phyloP scores from a whole-genome alignment of 345 rosid genomes.

The Cardamine chenopodiifolia region DNA sequence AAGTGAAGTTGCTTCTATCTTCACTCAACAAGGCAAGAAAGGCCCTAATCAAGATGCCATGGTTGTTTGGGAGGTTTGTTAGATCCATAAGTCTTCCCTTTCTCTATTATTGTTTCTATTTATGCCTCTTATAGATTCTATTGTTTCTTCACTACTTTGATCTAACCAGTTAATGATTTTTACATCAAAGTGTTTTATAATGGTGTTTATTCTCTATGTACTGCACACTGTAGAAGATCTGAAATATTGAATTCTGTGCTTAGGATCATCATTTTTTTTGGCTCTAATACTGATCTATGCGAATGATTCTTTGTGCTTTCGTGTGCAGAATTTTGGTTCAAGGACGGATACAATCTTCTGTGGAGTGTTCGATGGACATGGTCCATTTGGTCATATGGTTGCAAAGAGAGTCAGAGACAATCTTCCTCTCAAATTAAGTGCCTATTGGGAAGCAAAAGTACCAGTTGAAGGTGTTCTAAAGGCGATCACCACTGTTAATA shows the following conservation, averaged over 20 bases:
- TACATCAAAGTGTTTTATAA: too few species aligned
- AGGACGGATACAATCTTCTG: slow-evolving; percentile 85
- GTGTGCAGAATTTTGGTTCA: slow-evolving; percentile 75
- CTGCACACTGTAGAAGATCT: not conserved
- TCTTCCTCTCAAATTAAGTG: slow-evolving; percentile 80
- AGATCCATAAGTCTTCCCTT: not conserved
- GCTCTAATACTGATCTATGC: not conserved
- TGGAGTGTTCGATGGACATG: slow-evolving; percentile 99
- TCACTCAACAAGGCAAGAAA: slow-evolving; percentile 93
- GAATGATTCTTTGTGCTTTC: not conserved
- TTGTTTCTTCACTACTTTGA: not conserved
- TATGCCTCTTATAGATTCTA: not conserved
- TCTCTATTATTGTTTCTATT: not conserved
- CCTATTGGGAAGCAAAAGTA: slow-evolving; percentile 74
- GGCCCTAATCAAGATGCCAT: slow-evolving; percentile 99
- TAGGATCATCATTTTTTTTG: not conserved
- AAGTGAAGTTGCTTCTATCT: slow-evolving; percentile 75
- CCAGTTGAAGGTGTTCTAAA: slow-evolving; percentile 57
- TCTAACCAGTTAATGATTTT: not conserved
- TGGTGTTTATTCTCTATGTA: not conserved
- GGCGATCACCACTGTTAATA: slow-evolving; percentile 51
- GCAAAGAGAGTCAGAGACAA: slow-evolving; percentile 93
- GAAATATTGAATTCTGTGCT: not conserved
- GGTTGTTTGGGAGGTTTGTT: slow-evolving; percentile 97
- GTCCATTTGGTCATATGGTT: slow-evolving; percentile 96